Evolutionary conservation across 2,329 filamentous ascomycete species (phyloP), one percentile per base, ranked within the genome.

Genomic region (Fusarium temperatum): DNA sequence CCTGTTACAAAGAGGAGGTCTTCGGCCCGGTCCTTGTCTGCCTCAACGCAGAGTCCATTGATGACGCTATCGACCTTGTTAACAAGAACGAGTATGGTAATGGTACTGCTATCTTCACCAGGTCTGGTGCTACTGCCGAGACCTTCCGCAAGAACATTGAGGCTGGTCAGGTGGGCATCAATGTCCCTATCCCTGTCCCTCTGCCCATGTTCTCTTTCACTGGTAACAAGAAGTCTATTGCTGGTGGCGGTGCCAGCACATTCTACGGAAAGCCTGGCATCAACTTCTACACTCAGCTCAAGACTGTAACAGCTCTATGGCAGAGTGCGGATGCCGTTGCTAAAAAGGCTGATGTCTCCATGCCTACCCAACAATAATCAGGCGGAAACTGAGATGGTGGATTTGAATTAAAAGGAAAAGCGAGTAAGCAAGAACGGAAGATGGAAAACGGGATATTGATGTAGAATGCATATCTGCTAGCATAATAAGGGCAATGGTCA

Each of bases 241-340:
- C 96, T 2, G 96, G 96, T 62, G 95, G 95, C 59, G 96, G 96
- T 70, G 93, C 94, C 42, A 97, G 90, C 85, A 97, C 95, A 22
- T 98, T 99, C 82, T 99, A 99, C 84, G 96, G 96, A 75, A 93
- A 94, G 84, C 94, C 95, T 2, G 96, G 96, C 30, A 84, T 99
- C 81, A 92, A 93, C 81, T 99, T 99, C 82, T 98, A 97, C 84
- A 99, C 96, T 7, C 96, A 98, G 85, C 89, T 93, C 81, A 98
- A 99, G 93, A 99, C 96, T 6, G 96, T 99, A 55, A 99, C 96
- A 60, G 92, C 94, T 75, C 85, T 97, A 81, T 99, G 96, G 96
- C 90, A 91, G 80, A 91, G 89, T 70, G 91, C 95, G 79, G 95
- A 98, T 85, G 95, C 94, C 2, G 89, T 96, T 55, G 92, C 91